Evolutionary conservation across 352 stramenopile genomes (phyloP).

Genomic region (Globisporangium echinulatum): DNA sequence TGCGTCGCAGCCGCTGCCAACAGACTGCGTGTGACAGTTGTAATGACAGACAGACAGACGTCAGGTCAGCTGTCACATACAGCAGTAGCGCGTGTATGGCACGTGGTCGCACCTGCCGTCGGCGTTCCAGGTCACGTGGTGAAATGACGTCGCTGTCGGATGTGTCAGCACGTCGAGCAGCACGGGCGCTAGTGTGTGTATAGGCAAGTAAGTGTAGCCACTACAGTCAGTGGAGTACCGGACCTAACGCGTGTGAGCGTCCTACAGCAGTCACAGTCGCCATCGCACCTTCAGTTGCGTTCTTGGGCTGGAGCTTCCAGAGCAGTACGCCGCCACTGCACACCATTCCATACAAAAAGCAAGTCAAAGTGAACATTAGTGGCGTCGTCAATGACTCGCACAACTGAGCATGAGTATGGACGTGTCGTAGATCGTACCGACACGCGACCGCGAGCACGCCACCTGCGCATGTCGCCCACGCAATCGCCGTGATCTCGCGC

Average conservation of each 20-base stretch:
- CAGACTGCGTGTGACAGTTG: conserved; percentile 19
- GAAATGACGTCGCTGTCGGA: conserved; percentile 38
- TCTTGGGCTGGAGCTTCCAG: conserved; percentile 55
- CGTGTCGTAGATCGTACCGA: conserved; percentile 17
- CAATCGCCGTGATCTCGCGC: conserved; percentile 42
- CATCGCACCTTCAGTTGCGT: conserved; percentile 19
- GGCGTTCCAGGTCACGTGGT: conserved; percentile 60
- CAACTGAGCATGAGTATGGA: neutral
- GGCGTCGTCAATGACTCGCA: neutral
- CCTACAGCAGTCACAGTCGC: neutral
- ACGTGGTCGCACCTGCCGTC: conserved; percentile 35
- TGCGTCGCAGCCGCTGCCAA: conserved; percentile 46
- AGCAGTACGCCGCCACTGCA: conserved; percentile 49
- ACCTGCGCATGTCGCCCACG: conserved; percentile 60
- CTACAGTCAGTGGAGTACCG: neutral
- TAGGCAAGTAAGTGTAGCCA: neutral
- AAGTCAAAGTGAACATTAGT: too few species aligned
- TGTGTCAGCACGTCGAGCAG: conserved; percentile 57
- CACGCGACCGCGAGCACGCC: conserved; percentile 59
- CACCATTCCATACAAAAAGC: too few species aligned
- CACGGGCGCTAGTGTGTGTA: conserved; percentile 19
- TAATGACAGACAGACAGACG: too few species aligned
- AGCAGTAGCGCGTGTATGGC: neutral
- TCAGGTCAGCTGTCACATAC: neutral
- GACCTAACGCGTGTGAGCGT: neutral